Conservation (phyloP, 1,139 yeast species). For the Meyerozyma elateridarum region DNA sequence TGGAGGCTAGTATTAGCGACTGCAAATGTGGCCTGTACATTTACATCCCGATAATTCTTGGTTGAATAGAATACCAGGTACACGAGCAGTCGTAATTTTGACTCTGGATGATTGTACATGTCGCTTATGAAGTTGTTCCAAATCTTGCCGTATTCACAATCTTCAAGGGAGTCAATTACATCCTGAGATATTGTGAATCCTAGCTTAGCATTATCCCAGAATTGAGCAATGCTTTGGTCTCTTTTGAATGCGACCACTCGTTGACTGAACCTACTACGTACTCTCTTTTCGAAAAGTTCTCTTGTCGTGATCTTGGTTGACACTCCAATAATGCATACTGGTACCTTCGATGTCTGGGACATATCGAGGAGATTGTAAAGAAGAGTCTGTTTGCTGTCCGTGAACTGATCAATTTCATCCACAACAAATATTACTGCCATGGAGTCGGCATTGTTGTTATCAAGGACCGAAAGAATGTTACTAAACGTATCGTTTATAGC, state of each 20-base stretch:
- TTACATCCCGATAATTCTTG: constrained; percentile 55
- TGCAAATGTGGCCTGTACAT: constrained; percentile 46
- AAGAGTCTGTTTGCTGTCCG: constrained; percentile 68
- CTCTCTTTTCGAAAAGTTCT: constrained; percentile 86
- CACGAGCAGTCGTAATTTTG: constrained; percentile 18
- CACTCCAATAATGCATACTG: constrained; percentile 78
- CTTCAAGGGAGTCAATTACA: constrained; percentile 13
- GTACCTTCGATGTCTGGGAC: constrained; percentile 68
- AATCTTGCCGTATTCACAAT: constrained; percentile 22
- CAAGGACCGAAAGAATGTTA: constrained; percentile 31
- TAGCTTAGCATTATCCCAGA: constrained; percentile 30
- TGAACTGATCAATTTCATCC: constrained; percentile 82
- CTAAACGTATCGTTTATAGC: constrained; percentile 39
- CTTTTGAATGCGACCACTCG: constrained; percentile 60
- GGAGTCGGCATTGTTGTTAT: constrained; percentile 17
- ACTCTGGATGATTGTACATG: constrained; percentile 13
- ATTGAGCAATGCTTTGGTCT: constrained; percentile 40
- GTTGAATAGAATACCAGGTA: constrained; percentile 53
- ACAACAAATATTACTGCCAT: constrained; percentile 71
- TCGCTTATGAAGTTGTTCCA: constrained; percentile 52
- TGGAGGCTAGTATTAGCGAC: constrained; percentile 26
- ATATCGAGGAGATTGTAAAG: constrained; percentile 84
- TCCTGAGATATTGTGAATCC: constrained; percentile 22
- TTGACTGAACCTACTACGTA: constrained; percentile 84
- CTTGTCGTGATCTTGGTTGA: constrained; percentile 71